phyloP scores from a whole-genome alignment of 345 rosid genomes.

The Ceriops decandra region DNA sequence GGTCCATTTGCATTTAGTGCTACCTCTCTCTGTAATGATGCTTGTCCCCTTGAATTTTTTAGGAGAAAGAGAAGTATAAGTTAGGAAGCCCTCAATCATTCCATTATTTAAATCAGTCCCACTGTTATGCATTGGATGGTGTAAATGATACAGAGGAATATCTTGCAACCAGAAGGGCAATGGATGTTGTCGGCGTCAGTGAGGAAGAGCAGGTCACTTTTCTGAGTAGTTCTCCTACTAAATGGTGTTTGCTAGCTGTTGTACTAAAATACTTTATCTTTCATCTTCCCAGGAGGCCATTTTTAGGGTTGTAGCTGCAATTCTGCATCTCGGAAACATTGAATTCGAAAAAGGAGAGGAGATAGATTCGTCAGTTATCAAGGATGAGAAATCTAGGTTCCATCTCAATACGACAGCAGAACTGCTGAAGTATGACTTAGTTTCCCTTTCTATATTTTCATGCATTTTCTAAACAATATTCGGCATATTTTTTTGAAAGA shows the following conservation, averaged over 20 bases:
- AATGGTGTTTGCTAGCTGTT: conserved; percentile 14
- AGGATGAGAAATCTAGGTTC: conserved; percentile 83
- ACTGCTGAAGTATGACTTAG: conserved; percentile 64
- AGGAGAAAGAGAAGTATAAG: conserved; percentile 84
- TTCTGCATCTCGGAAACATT: conserved; percentile 90
- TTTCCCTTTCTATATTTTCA: conserved; percentile 11
- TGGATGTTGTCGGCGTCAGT: conserved; percentile 96
- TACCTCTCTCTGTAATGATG: conserved; percentile 7
- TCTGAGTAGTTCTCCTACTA: conserved; percentile 15
- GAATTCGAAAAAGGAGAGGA: conserved; percentile 92
- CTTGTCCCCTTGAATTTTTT: conserved; percentile 22
- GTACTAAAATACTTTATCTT: conserved; percentile 21
- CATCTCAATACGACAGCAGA: conserved; percentile 84
- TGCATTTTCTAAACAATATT: conserved; percentile 15
- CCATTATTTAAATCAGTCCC: conserved; percentile 91
- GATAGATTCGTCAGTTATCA: conserved; percentile 82
- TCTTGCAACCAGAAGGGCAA: conserved; percentile 95
- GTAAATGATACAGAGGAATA: conserved; percentile 86
- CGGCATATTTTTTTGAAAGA: conserved; percentile 16
- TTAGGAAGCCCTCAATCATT: conserved; percentile 63
- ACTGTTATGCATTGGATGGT: conserved; percentile 76
- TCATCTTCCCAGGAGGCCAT: conserved; percentile 72
- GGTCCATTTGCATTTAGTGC: neutral
- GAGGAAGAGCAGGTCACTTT: conserved; percentile 91
- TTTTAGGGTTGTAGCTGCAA: conserved; percentile 93